These are phyloP conservation scores for Apiotrichum porosum DNA, from an alignment of 1,284 basidiomycete genomes.

Conservation along the genomic window DNA sequence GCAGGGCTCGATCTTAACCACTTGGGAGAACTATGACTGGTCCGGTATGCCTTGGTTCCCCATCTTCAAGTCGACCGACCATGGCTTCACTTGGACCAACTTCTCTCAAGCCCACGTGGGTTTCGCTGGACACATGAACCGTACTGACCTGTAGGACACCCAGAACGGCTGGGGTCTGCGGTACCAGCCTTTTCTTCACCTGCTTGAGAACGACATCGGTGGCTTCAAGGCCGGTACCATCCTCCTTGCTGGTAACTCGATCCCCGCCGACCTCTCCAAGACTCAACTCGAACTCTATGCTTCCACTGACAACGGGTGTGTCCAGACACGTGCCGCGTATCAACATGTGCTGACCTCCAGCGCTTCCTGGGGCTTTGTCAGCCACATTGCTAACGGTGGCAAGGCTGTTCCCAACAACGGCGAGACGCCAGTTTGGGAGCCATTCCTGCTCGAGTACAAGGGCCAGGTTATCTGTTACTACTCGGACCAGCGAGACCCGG, in stretches of 20 bases:
- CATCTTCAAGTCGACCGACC: slow-evolving; percentile 16
- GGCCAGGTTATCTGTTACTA: slow-evolving; percentile 45
- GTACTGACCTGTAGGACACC: slow-evolving; percentile 8
- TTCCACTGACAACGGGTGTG: slow-evolving; percentile 36
- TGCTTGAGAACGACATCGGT: slow-evolving; percentile 31
- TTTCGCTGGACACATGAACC: neutral
- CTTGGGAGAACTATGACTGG: slow-evolving; percentile 24
- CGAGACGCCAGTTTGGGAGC: slow-evolving; percentile 44
- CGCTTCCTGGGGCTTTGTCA: slow-evolving; percentile 39
- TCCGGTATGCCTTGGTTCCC: slow-evolving; percentile 7
- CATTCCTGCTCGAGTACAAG: slow-evolving; percentile 41
- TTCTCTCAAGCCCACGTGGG: neutral
- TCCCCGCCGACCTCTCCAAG: slow-evolving; percentile 28
- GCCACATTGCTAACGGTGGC: slow-evolving; percentile 15
- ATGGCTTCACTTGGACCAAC: slow-evolving; percentile 11
- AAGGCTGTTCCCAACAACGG: slow-evolving; percentile 8
- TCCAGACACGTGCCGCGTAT: neutral
- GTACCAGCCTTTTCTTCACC: slow-evolving; percentile 43
- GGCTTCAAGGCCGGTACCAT: slow-evolving; percentile 38
- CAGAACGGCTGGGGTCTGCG: slow-evolving; percentile 40
- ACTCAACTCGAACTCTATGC: slow-evolving; percentile 47
- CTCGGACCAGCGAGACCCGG: slow-evolving; percentile 46
- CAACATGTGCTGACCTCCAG: neutral
- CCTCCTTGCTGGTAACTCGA: slow-evolving; percentile 34
- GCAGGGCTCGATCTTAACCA: slow-evolving; percentile 11